Evolutionary conservation across 139 green algal species (phyloP).

Genomic region (Monoraphidium neglectum): DNA sequence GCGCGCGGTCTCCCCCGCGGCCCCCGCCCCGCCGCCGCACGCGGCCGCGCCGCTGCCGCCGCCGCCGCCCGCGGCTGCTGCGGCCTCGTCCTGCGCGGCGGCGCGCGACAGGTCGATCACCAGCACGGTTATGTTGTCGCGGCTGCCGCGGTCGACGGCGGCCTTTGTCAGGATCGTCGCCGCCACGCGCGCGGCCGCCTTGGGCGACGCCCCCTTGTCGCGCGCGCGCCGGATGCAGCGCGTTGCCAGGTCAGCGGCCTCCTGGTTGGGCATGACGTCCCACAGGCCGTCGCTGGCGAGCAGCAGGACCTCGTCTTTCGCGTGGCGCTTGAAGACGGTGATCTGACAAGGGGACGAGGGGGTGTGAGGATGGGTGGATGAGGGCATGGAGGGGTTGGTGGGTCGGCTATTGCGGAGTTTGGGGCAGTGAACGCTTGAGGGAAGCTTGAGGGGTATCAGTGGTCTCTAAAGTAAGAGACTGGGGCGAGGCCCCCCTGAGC

Average conservation of each 20-base stretch:
- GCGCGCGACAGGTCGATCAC: slow-evolving; percentile 59
- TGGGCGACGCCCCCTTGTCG: slow-evolving; percentile 57
- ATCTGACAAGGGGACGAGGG: slow-evolving; percentile 40
- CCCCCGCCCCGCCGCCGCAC: no score
- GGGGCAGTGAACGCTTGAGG: no score
- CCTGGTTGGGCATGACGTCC: slow-evolving; percentile 76
- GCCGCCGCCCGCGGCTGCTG: no score
- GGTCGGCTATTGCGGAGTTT: no score
- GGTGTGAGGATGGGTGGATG: no score
- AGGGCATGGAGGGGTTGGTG: no score
- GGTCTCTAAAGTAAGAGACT: no score
- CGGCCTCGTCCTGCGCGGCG: no score
- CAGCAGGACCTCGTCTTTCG: slow-evolving; percentile 78
- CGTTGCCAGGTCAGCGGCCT: slow-evolving; percentile 59
- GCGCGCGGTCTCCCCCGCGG: no score
- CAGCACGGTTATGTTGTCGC: slow-evolving; percentile 71
- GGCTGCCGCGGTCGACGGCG: slow-evolving; percentile 64
- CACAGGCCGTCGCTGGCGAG: slow-evolving; percentile 75
- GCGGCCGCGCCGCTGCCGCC: no score
- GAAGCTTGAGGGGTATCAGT: no score
- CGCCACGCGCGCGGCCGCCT: slow-evolving; percentile 58
- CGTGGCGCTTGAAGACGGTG: slow-evolving; percentile 46
- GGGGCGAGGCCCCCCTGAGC: no score
- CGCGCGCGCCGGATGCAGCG: slow-evolving; percentile 57
- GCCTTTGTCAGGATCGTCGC: slow-evolving; percentile 71